A percentile compares a stretch with the other conserved stretches of the same genome.
Conservation (phyloP, 2,329 filamentous ascomycete genomes). For the Fusarium poae region DNA sequence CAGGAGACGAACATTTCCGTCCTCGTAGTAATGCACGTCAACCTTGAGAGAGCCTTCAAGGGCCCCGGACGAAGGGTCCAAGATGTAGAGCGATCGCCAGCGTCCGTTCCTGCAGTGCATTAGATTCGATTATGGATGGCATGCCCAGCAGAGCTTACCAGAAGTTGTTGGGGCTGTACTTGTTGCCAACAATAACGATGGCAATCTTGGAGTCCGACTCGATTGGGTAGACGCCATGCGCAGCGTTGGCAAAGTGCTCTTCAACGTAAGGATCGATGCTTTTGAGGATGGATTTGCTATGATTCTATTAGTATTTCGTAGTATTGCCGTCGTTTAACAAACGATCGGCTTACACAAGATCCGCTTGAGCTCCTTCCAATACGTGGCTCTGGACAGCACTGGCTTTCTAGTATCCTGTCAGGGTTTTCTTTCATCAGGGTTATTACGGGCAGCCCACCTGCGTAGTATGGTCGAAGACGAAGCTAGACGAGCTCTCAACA, state of each 20-base stretch:
- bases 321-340: neutral
- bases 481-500: conserved; percentile 87
- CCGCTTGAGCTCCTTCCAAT: conserved; percentile 79
- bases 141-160: conserved; percentile 71
- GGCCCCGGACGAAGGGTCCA: conserved; percentile 74
- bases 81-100: conserved; percentile 90
- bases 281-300: conserved; percentile 86
- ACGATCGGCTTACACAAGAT: conserved; percentile 76
- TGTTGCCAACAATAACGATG: conserved; percentile 89
- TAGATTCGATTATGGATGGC: conserved; percentile 20
- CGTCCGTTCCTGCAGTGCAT: conserved; percentile 81
- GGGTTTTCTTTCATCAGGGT: neutral
- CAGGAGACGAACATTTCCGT: conserved; percentile 93
- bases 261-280: conserved; percentile 79
- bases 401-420: conserved; percentile 72
- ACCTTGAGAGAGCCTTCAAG: conserved; percentile 88
- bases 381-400: conserved; percentile 84
- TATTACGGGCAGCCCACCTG: conserved; percentile 65
- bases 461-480: conserved; percentile 86
- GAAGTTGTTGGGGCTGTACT: conserved; percentile 98
- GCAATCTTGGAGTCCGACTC: conserved; percentile 82
- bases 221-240: conserved; percentile 85
- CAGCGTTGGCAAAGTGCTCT: conserved; percentile 89
- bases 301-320: conserved; percentile 30
- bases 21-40: conserved; percentile 99